These are phyloP conservation scores for Fusarium succisae DNA, from an alignment of 2,329 filamentous ascomycete genomes.

Conservation along the genomic window DNA sequence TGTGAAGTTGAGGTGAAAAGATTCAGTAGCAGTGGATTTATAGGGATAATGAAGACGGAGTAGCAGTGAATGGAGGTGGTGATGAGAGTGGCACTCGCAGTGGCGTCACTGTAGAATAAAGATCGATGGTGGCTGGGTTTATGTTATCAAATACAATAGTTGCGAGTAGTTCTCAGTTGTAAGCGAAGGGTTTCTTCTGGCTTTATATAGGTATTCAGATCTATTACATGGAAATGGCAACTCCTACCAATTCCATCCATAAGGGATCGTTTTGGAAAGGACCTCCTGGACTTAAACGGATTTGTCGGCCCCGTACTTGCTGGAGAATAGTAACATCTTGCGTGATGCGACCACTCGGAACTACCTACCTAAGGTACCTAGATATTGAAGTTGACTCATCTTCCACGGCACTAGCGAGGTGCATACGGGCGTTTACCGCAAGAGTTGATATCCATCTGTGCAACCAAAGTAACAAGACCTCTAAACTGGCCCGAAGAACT, in stretches of 20 bases:
- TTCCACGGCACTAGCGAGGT: background rate
- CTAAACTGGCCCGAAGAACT: background rate
- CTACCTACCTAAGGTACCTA: no score
- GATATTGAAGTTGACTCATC: background rate
- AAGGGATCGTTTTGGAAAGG: background rate
- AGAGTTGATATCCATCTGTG: background rate
- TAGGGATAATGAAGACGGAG: background rate
- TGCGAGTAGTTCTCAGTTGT: background rate
- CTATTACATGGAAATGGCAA: background rate
- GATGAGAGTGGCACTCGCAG: background rate
- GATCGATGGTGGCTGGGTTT: background rate
- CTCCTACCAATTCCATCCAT: background rate
- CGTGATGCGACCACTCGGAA: background rate
- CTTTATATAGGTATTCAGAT: background rate
- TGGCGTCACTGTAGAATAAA: background rate
- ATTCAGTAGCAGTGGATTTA: background rate
- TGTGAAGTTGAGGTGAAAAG: background rate
- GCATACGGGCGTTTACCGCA: background rate
- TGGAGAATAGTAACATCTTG: background rate
- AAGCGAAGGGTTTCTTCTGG: background rate
- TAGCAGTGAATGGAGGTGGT: background rate
- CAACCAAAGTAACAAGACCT: background rate
- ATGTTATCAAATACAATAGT: background rate
- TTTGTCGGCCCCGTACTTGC: background rate
- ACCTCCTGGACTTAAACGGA: background rate